These are phyloP conservation scores for Lichtheimia ornata DNA, from an alignment of 371 early-diverging fungal species.

Conservation along the genomic window DNA sequence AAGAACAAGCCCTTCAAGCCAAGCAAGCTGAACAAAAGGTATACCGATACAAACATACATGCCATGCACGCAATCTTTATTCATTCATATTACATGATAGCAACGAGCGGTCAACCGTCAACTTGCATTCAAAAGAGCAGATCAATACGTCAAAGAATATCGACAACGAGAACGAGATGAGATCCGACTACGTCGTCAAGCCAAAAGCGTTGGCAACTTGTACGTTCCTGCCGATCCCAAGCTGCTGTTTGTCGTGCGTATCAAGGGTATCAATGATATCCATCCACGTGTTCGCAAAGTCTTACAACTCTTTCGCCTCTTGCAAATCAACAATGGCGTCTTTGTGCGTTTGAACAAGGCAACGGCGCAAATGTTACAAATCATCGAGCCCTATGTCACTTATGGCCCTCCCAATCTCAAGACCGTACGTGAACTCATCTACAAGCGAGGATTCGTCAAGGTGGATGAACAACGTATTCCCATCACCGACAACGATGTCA, in stretches of 20 bases:
- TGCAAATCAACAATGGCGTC: constrained; percentile 97
- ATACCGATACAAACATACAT: neutral
- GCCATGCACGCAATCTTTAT: neutral
- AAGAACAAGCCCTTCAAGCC: constrained; percentile 36
- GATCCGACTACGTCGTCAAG: constrained; percentile 85
- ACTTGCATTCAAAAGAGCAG: constrained; percentile 96
- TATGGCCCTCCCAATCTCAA: constrained; percentile 97
- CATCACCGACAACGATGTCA: constrained; percentile 92
- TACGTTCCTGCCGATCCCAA: constrained; percentile 94
- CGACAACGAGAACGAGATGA: constrained; percentile 81
- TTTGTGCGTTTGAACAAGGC: constrained; percentile 98
- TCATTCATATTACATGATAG: constrained; percentile 29
- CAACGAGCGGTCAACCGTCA: constrained; percentile 73
- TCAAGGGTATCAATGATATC: constrained; percentile 94
- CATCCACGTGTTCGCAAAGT: constrained; percentile 98
- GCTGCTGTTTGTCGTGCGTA: constrained; percentile 94
- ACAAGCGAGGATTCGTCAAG: constrained; percentile 98
- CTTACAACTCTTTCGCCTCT: constrained; percentile 95
- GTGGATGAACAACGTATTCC: constrained; percentile 93
- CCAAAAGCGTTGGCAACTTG: constrained; percentile 84
- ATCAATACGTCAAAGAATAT: constrained; percentile 95
- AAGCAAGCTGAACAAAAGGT: constrained; percentile 7
- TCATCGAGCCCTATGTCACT: constrained; percentile 97
- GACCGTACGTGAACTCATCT: constrained; percentile 96
- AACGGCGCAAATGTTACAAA: constrained; percentile 94